Conservation (phyloP, 352 stramenopile genomes). For the Pythium rhizo-oryzae region DNA sequence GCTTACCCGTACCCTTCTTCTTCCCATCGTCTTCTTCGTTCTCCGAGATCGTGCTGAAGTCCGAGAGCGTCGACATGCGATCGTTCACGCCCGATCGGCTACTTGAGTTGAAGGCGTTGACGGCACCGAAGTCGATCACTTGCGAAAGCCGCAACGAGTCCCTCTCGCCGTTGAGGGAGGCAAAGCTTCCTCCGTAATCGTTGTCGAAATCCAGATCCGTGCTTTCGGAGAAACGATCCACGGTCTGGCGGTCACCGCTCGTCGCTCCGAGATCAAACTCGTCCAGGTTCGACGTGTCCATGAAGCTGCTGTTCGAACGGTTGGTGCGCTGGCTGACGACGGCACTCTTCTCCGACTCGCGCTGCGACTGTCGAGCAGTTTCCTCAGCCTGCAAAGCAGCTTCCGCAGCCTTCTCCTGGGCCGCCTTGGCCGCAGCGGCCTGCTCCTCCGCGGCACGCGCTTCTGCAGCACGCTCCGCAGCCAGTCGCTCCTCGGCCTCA, state of each 20-base stretch:
- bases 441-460: slow-evolving; percentile 31
- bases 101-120: slow-evolving; percentile 46
- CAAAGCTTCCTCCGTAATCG: slow-evolving; percentile 38
- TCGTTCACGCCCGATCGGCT: slow-evolving; percentile 29
- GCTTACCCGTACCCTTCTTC: slow-evolving; percentile 1
- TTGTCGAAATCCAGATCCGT: slow-evolving; percentile 76
- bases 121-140: slow-evolving; percentile 74
- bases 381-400: slow-evolving; percentile 23
- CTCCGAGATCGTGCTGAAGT: slow-evolving; percentile 62
- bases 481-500: slow-evolving; percentile 42
- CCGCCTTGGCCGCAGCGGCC: slow-evolving; percentile 30
- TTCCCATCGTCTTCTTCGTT: slow-evolving; percentile 28
- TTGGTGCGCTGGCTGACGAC: slow-evolving; percentile 8
- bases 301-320: slow-evolving; percentile 29
- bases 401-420: slow-evolving; percentile 27
- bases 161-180: slow-evolving; percentile 59
- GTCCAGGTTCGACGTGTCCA: slow-evolving; percentile 42
- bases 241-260: slow-evolving; percentile 33
- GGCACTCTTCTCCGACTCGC: slow-evolving; percentile 26
- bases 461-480: slow-evolving; percentile 32
- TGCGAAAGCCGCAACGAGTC: slow-evolving; percentile 79
- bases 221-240: slow-evolving; percentile 62
- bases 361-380: slow-evolving; percentile 18
- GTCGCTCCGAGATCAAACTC: slow-evolving; percentile 72
- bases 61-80: slow-evolving; percentile 51